These are phyloP conservation scores for Mycena indigotica DNA, from an alignment of 768 basidiomycete genomes.

Conservation along the genomic window DNA sequence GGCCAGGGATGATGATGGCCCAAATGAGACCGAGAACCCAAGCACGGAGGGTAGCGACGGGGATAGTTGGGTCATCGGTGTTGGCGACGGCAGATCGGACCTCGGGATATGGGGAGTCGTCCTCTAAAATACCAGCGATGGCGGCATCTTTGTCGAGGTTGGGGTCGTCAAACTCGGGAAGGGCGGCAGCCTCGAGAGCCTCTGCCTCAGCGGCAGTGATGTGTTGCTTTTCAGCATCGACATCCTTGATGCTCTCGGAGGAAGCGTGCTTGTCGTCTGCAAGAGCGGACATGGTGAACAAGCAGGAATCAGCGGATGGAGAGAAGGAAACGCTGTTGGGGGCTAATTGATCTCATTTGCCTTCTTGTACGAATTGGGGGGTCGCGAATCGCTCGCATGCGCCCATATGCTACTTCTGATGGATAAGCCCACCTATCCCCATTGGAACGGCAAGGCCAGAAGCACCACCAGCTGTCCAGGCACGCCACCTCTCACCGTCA, in stretches of 20 bases:
- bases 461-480: background rate
- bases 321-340: background rate
- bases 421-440: background rate
- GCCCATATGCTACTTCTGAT: background rate
- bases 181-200: conserved; percentile 22
- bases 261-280: background rate
- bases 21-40: conserved; percentile 59
- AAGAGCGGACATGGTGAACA: too few relatives aligned
- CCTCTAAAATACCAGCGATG: conserved; percentile 42
- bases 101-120: conserved; percentile 56
- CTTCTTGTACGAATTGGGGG: background rate
- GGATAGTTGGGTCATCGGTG: conserved; percentile 63
- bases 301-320: background rate
- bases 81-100: conserved; percentile 65
- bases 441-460: background rate
- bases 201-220: background rate
- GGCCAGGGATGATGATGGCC: conserved; percentile 57
- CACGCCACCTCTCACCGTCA: too few relatives aligned
- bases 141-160: conserved; percentile 52
- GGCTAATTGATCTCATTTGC: too few relatives aligned
- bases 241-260: background rate
- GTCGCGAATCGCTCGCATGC: background rate
- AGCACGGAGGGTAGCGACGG: conserved; percentile 50
- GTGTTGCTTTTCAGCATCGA: background rate
- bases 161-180: conserved; percentile 51